Conservation (phyloP, 2,329 filamentous ascomycete species). For the Aspergillus brunneoviolaceus region DNA sequence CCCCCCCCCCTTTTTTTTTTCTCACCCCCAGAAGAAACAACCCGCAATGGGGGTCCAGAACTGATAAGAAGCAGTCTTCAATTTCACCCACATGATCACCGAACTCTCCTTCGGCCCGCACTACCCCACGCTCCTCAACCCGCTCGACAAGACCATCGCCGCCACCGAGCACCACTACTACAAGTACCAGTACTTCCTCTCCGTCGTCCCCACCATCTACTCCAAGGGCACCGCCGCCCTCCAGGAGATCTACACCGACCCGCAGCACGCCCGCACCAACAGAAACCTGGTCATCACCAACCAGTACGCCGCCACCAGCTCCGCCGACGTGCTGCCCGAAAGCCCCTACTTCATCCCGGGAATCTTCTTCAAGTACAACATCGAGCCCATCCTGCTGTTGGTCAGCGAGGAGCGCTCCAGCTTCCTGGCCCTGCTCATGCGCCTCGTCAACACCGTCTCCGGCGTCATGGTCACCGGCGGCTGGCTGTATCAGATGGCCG, state of each 20-base stretch:
- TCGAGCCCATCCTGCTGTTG: conserved; percentile 87
- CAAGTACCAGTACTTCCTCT: conserved; percentile 98
- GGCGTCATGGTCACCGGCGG: conserved; percentile 91
- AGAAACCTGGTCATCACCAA: conserved; percentile 78
- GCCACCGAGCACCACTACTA: conserved; percentile 75
- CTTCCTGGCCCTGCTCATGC: conserved; percentile 71
- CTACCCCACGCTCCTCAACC: conserved; percentile 90
- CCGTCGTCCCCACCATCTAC: conserved; percentile 91
- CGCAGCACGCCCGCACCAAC: conserved; percentile 36
- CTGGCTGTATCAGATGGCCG: conserved; percentile 83
- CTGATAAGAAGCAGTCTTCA: conserved; percentile 61
- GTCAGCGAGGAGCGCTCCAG: conserved; percentile 79
- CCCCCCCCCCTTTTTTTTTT: no score
- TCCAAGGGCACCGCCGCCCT: conserved; percentile 54
- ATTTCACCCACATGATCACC: conserved; percentile 95
- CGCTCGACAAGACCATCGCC: conserved; percentile 87
- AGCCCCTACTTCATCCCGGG: conserved; percentile 68
- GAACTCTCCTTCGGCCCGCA: conserved; percentile 97
- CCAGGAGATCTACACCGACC: conserved; percentile 41
- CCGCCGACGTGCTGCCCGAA: conserved; percentile 65
- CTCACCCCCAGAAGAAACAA: no score
- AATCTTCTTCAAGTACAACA: conserved; percentile 98
- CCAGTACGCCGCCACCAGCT: conserved; percentile 95
- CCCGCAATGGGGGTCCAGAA: no score
- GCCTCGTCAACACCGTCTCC: conserved; percentile 85